Evolutionary conservation across 805 yeast genomes (phyloP), one percentile per base, ranked within the genome.

Genomic region (Metschnikowia lachancei): DNA sequence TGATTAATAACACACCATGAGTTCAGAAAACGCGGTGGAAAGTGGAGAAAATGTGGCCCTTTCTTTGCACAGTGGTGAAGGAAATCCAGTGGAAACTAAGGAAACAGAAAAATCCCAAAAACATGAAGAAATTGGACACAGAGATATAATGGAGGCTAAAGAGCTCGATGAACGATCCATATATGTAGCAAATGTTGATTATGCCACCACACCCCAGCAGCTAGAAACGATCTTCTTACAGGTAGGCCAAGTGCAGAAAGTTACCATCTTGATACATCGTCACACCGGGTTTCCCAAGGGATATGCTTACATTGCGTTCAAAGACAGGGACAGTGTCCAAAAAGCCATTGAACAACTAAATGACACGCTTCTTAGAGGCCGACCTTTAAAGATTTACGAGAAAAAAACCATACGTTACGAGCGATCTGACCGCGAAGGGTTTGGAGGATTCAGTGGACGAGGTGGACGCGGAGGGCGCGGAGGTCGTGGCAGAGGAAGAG

Each of bases 261-360:
- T 81, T 10, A 81, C 85, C 1, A 70, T 81, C 18, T 65, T 80
- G 46, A 67, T 69, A 46, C 76, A 75, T 52, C 67, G 67, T 37
- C 64, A 55, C 52, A 67, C 77, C 1, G 79, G 80, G 0, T 59
- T 60, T 16, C 76, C 80, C 8, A 76, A 74, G 51, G 87, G 87
- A 2, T 80, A 78, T 57, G 88, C 87, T 1, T 83, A 81, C 53
- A 69, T 83, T 28, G 82, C 85, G 53, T 83, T 81, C 57, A 75
- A 72, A 12, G 55, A 60, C 7, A 49, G 52, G 4, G 74, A 66
- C 5, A 63, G 75, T 13, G 82, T 77, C 6, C 55, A 60, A 5
- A 62, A 62, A 24, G 87, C 89, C 1, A 60, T 82, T 38, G 59
- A 56, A 10, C 64, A 57, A 20, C 54, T 76, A 30, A 65, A 74